phyloP scores from a whole-genome alignment of 768 basidiomycete species.

The Russula sp. region DNA sequence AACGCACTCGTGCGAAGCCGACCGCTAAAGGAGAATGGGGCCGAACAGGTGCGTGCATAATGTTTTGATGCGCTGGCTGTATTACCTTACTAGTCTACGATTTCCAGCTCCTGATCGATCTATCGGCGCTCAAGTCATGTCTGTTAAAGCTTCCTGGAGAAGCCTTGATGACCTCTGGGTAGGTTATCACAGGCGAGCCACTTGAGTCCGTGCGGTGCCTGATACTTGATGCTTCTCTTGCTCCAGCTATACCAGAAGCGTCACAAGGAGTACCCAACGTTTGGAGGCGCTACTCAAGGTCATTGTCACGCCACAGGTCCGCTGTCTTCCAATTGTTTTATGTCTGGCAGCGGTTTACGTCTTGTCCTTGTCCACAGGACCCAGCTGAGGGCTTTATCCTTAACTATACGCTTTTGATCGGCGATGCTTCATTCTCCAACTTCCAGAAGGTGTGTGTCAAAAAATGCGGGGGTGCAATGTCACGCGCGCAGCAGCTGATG shows the following conservation, averaged over 20 bases:
- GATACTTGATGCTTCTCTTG: slow-evolving; percentile 15
- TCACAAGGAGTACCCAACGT: slow-evolving; percentile 72
- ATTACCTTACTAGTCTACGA: slow-evolving; percentile 13
- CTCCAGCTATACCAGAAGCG: slow-evolving; percentile 68
- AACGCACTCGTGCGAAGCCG: slow-evolving; percentile 84
- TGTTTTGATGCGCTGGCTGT: not conserved
- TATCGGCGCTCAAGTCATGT: slow-evolving; percentile 79
- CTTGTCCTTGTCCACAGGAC: slow-evolving; percentile 44
- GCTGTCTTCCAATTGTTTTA: slow-evolving; percentile 25
- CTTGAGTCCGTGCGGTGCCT: not conserved
- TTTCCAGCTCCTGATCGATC: slow-evolving; percentile 75
- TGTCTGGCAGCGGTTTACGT: slow-evolving; percentile 4
- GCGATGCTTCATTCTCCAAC: slow-evolving; percentile 91
- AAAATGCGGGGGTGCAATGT: not conserved
- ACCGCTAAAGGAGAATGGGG: slow-evolving; percentile 87
- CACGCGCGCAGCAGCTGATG: not conserved
- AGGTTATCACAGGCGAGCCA: slow-evolving; percentile 14
- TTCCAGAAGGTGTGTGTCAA: slow-evolving; percentile 82
- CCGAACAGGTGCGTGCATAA: slow-evolving; percentile 78
- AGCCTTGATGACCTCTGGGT: slow-evolving; percentile 48
- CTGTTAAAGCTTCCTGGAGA: slow-evolving; percentile 81
- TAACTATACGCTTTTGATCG: slow-evolving; percentile 91
- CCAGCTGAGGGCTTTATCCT: slow-evolving; percentile 91
- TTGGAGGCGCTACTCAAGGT: slow-evolving; percentile 93
- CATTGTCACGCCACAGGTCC: slow-evolving; percentile 84